Evolutionary conservation across 371 early-diverging fungal species (phyloP), one percentile per base, ranked within the genome.

Genomic region (Apophysomyces elegans): DNA sequence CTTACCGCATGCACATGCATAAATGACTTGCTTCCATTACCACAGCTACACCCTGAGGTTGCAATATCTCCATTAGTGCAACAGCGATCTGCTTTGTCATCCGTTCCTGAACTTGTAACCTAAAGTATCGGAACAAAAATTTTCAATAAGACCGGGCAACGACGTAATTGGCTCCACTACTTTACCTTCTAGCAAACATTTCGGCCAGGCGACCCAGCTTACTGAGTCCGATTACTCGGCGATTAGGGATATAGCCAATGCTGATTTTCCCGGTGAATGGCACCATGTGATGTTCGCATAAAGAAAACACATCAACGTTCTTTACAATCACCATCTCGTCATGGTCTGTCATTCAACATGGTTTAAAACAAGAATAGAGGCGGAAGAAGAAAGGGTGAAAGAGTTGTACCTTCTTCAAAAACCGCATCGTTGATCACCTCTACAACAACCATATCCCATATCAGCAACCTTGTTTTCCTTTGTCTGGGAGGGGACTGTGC

Each of bases 281-380:
- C 0, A 99, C 99, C 89, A 98, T 86, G 71, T 99, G 99, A 78
- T 99, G 99, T 78, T 99, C 99, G 79, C 99, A 99, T 61, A 98
- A 79, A 14, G 96, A 95, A 73, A 95, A 96, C 2, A 98, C 87
- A 66, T 95, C 94, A 64, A 98, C 96, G 74, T 97, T 90, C 77
- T 92, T 94, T 16, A 97, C 96, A 82, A 98, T 91, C 26, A 96
- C 99, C 98, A 98, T 97, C 72, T 98, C 99, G 62, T 97, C 96
- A 76, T 98, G 96, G 71, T 98, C 96, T 88, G 16, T 26, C 32
- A 26, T 26, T 26, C 32, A 26, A 26, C 32, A 26, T 26, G 2
- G 64, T 83, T 81, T 77, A 71, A 41, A 38, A 37, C 35, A 2
- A 36, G 1, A 6, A 11, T 50, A 21, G 41, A 26, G 32, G 32